These are phyloP conservation scores for Pisolithus tinctorius DNA, from an alignment of 768 basidiomycete species.

Conservation along the genomic window DNA sequence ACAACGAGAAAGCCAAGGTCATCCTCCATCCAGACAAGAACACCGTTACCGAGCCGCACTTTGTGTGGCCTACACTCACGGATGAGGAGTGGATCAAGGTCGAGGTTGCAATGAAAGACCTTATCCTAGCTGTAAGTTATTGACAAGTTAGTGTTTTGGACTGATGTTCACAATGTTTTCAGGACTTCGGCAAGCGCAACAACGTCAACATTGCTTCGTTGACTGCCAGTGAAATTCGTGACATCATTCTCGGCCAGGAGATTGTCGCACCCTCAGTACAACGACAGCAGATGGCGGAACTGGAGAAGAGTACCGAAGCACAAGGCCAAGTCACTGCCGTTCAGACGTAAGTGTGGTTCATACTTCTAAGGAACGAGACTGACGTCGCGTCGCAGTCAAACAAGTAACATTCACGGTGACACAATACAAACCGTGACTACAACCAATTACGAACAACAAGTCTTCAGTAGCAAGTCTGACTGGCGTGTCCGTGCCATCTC, in stretches of 20 bases:
- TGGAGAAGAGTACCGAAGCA: slow-evolving; percentile 94
- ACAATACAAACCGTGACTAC: slow-evolving; percentile 94
- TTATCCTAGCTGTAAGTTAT: slow-evolving; percentile 72
- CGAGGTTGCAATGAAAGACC: slow-evolving; percentile 96
- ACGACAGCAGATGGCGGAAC: slow-evolving; percentile 98
- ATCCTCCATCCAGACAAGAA: slow-evolving; percentile 96
- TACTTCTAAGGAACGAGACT: background rate
- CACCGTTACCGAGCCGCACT: slow-evolving; percentile 95
- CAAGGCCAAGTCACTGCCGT: slow-evolving; percentile 93
- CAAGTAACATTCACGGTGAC: slow-evolving; percentile 96
- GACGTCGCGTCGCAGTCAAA: slow-evolving; percentile 47
- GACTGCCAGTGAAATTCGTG: slow-evolving; percentile 93
- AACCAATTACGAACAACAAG: slow-evolving; percentile 95
- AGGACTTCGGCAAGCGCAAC: slow-evolving; percentile 99
- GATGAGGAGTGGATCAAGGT: slow-evolving; percentile 99
- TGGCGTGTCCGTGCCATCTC: slow-evolving; percentile 99
- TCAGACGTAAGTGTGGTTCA: slow-evolving; percentile 56
- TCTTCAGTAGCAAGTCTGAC: slow-evolving; percentile 99
- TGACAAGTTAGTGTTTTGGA: background rate
- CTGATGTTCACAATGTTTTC: slow-evolving; percentile 12
- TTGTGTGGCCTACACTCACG: slow-evolving; percentile 89
- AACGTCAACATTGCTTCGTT: slow-evolving; percentile 97
- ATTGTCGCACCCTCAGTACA: slow-evolving; percentile 94
- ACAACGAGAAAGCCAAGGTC: slow-evolving; percentile 99
- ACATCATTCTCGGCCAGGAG: slow-evolving; percentile 98